These are phyloP conservation scores for Collybia mongolica DNA, from an alignment of 768 basidiomycete genomes.

Conservation along the genomic window DNA sequence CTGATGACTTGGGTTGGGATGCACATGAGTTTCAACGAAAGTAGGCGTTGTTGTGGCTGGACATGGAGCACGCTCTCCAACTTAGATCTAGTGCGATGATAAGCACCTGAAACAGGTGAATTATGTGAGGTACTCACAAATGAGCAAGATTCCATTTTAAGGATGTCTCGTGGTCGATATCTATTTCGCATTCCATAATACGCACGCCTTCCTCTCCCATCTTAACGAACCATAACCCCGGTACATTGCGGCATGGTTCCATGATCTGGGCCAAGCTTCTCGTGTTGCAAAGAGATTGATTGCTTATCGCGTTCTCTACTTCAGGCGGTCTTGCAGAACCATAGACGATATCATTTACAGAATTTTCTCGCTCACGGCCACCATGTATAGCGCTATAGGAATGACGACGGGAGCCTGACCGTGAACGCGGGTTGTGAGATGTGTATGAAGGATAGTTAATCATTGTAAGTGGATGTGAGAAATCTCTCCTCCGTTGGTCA, in stretches of 20 bases:
- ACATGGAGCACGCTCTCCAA: background rate
- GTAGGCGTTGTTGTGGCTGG: slow-evolving; percentile 1
- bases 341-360: background rate
- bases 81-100: background rate
- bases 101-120: too few species aligned
- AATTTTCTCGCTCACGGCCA: too few species aligned
- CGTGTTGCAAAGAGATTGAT: background rate
- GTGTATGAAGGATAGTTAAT: background rate
- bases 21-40: slow-evolving; percentile 34
- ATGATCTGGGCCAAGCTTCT: background rate
- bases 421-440: background rate
- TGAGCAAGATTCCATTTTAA: slow-evolving; percentile 27
- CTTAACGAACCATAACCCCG: slow-evolving; percentile 40
- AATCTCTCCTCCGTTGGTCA: background rate
- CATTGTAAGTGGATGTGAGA: background rate
- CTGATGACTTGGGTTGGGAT: slow-evolving; percentile 23
- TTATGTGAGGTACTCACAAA: slow-evolving; percentile 11
- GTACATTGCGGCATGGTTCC: slow-evolving; percentile 31
- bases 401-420: background rate
- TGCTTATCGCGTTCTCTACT: too few species aligned
- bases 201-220: slow-evolving; percentile 27
- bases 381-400: background rate
- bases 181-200: slow-evolving; percentile 33
- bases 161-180: slow-evolving; percentile 33
- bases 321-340: background rate